Base-by-base conservation (phyloP, 495 filamentous ascomycete genomes). In the Pseudomonodictys pantanalensis region DNA sequence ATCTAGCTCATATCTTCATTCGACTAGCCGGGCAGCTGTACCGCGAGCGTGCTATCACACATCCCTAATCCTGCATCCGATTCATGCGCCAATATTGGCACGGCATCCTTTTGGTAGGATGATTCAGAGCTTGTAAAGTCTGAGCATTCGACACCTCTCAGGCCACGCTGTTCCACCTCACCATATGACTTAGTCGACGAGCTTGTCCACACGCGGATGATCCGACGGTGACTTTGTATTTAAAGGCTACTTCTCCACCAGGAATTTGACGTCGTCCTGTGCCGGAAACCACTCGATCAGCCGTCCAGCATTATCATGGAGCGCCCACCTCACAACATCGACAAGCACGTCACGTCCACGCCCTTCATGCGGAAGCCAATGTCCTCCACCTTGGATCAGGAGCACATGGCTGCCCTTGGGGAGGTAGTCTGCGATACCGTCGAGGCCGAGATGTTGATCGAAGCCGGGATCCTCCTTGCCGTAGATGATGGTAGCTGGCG, bases 401-500 rank as follows among this genome's bases (percentile, higher is more conserved):
- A 69, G 26, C 1, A 64, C 46, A 58, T 68, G 60, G 39, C 67
- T 70, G 7, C 46, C 55, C 30, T 39, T 56, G 0, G 33, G 23
- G 43, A 72, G 51, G 44, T 70, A 73, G 23, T 68, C 68, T 0
- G 50, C 59, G 3, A 70, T 54, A 3, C 70, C 71, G 12, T 70
- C 64, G 30, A 72, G 38, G 2, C 33, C 43, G 7, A 73, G 12
- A n/a, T 43, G 46, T 24, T 23, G 35, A 11, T 72, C 66, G 22
- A 74, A 64, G 11, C 70, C 73, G 2, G 38, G 29, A 57, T 83
- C 80, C 23, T 74, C 58, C 63, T 74, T 62, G n/a, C 81, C 81
- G 73, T 78, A 79, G 23, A 83, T 54, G n/a, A 83, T 58, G 17
- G 80, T 83, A 6, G 78, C 69, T 24, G 68, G 72, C 23, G 76